Evolutionary conservation across 805 yeast genomes (phyloP).

Genomic region (Cyberlindnera suaveolens): DNA sequence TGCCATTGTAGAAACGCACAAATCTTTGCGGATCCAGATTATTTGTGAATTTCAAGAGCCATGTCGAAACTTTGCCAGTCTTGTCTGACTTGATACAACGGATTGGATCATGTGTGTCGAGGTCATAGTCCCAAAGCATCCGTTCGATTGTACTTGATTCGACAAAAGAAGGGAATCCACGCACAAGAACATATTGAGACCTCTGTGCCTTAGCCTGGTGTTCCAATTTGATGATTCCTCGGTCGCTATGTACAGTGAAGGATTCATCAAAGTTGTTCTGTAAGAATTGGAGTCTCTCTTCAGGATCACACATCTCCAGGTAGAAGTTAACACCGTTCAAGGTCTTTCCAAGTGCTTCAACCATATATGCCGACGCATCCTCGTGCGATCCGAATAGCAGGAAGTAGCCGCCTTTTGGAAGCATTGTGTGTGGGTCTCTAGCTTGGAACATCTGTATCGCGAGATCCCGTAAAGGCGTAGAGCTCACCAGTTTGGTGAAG

Average conservation of each 20-base stretch:
- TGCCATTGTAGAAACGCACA: slow-evolving; percentile 47
- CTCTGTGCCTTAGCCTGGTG: slow-evolving; percentile 2
- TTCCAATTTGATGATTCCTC: neutral
- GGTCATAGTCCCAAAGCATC: slow-evolving; percentile 44
- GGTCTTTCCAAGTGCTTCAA: slow-evolving; percentile 42
- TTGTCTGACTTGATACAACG: slow-evolving; percentile 6
- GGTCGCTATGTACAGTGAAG: neutral
- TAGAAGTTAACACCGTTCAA: slow-evolving; percentile 45
- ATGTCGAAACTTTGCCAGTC: slow-evolving; percentile 11
- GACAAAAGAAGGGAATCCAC: slow-evolving; percentile 42
- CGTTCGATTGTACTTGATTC: slow-evolving; percentile 29
- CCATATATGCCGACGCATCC: slow-evolving; percentile 46
- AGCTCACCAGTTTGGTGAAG: slow-evolving; percentile 26
- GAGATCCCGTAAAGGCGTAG: neutral
- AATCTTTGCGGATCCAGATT: slow-evolving; percentile 43
- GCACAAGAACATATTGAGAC: slow-evolving; percentile 31
- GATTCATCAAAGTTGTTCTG: slow-evolving; percentile 2
- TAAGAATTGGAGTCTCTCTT: slow-evolving; percentile 1
- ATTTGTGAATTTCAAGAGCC: slow-evolving; percentile 40
- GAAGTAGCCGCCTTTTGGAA: slow-evolving; percentile 44
- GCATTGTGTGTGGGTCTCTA: slow-evolving; percentile 39
- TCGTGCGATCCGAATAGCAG: slow-evolving; percentile 41
- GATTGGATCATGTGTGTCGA: slow-evolving; percentile 25
- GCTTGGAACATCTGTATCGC: slow-evolving; percentile 38
- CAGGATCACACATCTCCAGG: slow-evolving; percentile 37